These are phyloP conservation scores for Monosporascus sp. DNA, from an alignment of 2,329 filamentous ascomycete genomes.

Conservation along the genomic window DNA sequence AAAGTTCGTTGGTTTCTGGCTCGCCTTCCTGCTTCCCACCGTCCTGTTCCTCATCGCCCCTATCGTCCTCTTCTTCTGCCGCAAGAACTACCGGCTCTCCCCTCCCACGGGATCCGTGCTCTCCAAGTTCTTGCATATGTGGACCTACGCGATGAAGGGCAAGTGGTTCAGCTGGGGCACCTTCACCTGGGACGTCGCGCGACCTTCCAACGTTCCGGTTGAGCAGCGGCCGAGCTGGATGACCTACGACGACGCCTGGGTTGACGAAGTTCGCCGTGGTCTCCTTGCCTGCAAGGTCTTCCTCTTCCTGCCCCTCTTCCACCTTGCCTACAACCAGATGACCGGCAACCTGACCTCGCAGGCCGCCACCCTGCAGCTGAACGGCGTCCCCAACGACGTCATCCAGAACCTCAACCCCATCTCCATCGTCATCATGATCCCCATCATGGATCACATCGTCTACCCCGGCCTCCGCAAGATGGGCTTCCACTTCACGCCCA, in stretches of 20 bases:
- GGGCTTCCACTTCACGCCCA: conserved; percentile 63
- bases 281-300: conserved; percentile 65
- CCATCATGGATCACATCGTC: conserved; percentile 58
- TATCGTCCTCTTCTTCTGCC: conserved; percentile 53
- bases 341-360: conserved; percentile 56
- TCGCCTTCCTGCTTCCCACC: conserved; percentile 64
- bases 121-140: neutral
- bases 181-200: neutral
- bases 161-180: neutral
- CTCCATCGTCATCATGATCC: conserved; percentile 68
- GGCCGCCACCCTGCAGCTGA: conserved; percentile 57
- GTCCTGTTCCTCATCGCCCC: conserved; percentile 59
- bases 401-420: conserved; percentile 71
- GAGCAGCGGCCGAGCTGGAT: conserved; percentile 54
- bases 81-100: conserved; percentile 53
- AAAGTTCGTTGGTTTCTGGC: conserved; percentile 71
- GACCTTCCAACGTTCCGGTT: neutral
- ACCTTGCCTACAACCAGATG: conserved; percentile 53
- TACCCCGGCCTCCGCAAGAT: conserved; percentile 62
- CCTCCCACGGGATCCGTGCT: conserved; percentile 36
- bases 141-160: neutral
- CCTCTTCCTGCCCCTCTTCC: conserved; percentile 60
- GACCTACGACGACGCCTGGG: conserved; percentile 77
- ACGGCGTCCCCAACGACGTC: conserved; percentile 71
- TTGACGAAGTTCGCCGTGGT: conserved; percentile 68